Evolutionary conservation across 1,139 yeast genomes (phyloP), one percentile per base, ranked within the genome.

Genomic region (Sugiyamaella castrensis): DNA sequence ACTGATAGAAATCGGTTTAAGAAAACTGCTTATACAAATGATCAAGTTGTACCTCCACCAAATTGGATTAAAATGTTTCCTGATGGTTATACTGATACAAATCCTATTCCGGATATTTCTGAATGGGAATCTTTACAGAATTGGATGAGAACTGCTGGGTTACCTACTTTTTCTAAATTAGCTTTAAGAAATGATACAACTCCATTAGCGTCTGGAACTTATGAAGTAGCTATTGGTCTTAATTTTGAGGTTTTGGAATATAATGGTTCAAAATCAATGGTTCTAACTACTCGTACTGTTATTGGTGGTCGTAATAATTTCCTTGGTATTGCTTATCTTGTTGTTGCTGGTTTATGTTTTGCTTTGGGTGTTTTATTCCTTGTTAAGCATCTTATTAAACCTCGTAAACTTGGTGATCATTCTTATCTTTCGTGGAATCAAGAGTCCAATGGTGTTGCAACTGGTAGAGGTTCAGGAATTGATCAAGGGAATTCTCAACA

Each of bases 141-240:
- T 66, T 92, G 99, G 99, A 91, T 92, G 97, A 82, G 89, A 61
- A 84, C 98, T 2, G 84, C 97, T 2, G 98, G 92, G 0, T 75
- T 94, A 54, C 84, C 98, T 8, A 81, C 81, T 29, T 92, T 94
- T 64, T 81, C 87, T 62, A 89, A 89, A 68, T 72, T 92, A 64
- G 88, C 85, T 2, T 73, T 82, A 56, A 80, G 96, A 64, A 91
- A 91, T 65, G 95, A 88, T 65, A 66, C 82, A 39, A 80, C 79
- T 31, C 66, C 71, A 2, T 69, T 92, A 60, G 64, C 68, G 6
- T 69, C 73, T 5, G 98, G 98, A 16, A 75, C 76, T 4, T 92
- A 92, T 67, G 81, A 81, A 64, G 74, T 87, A 37, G 69, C 77
- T 32, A 77, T 89, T 51, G 96, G 91, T 2, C 74, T 87, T 58